Evolutionary conservation across 768 basidiomycete genomes (phyloP).

Genomic region (Boletus eberwhitei): DNA sequence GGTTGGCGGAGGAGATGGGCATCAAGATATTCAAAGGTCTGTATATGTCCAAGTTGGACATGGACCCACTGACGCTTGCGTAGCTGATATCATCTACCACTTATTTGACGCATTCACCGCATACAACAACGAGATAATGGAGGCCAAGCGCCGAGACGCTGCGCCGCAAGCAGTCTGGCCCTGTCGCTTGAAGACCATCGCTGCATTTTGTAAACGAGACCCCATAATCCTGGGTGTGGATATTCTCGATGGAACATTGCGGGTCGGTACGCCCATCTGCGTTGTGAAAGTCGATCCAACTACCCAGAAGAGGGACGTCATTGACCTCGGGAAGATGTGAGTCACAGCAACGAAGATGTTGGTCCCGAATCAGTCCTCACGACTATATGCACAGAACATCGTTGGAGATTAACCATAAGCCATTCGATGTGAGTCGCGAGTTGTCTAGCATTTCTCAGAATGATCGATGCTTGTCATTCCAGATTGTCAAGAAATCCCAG

Average conservation of each 20-base stretch:
- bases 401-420: constrained; percentile 95
- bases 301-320: constrained; percentile 87
- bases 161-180: constrained; percentile 97
- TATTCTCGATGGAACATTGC: constrained; percentile 87
- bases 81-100: constrained; percentile 99
- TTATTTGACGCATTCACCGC: constrained; percentile 94
- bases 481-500: constrained; percentile 91
- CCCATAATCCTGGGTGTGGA: constrained; percentile 97
- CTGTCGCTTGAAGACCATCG: constrained; percentile 86
- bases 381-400: constrained; percentile 61
- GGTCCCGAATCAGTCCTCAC: constrained; percentile 2
- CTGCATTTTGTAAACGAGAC: constrained; percentile 95
- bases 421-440: constrained; percentile 56
- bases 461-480: constrained; percentile 5
- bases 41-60: not conserved
- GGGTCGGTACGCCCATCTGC: constrained; percentile 91
- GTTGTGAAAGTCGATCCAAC: constrained; percentile 89
- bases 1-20: constrained; percentile 90
- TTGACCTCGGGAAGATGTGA: constrained; percentile 92
- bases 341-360: constrained; percentile 24
- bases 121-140: constrained; percentile 87
- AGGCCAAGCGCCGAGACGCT: constrained; percentile 89
- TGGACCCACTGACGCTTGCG: not conserved
- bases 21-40: constrained; percentile 91
- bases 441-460: not conserved